Evolutionary conservation across 1,284 basidiomycete species (phyloP), one percentile per base, ranked within the genome.

Genomic region (Mycena sp.): DNA sequence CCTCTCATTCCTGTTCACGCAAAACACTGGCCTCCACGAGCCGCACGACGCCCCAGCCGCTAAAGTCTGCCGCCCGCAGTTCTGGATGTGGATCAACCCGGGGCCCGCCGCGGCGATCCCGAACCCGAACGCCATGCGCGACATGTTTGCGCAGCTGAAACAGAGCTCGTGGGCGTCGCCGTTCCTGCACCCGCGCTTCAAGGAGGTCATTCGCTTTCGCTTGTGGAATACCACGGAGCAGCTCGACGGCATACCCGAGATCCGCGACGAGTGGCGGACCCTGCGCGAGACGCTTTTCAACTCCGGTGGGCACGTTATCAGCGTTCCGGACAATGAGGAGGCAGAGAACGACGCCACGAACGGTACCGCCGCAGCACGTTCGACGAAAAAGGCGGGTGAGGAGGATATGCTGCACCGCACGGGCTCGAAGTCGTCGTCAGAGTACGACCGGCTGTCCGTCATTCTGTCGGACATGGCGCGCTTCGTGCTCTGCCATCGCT

Each of bases 151-250:
- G 17, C 80, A 84, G 67, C 80, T 93, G 41, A 85, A 85, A 49
- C 77, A 78, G 3, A 93, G 85, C 73, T 89, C 90, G 0, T 93
- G 91, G 91, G 87, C 88, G 0, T 83, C 88, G 3, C 91, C 91
- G 0, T 91, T 93, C 81, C 77, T 93, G 26, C 88, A 93, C 72
- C 83, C 84, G 17, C 80, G 90, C 49, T 92, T 93, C 78, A 81
- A 84, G 55, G 88, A 92, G 57, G 86, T 90, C 16, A 87, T 93
- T 74, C 85, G 89, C 67, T 93, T 93, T 81, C 89, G 88, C 73
- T 80, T 92, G 74, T 93, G 91, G 91, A 92, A 93, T 71, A 92
- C 91, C 21, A 93, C 91, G 1, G 91, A 93, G 72, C 90, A 92
- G 75, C 80, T 93, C 19, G 91, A 93, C 68, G 87, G 86, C 6